Percentiles rank a stretch among this genome's conserved stretches.
Conservation (phyloP, 192 early-diverging fungal species). For the Rhizoclosmatium sp. region DNA sequence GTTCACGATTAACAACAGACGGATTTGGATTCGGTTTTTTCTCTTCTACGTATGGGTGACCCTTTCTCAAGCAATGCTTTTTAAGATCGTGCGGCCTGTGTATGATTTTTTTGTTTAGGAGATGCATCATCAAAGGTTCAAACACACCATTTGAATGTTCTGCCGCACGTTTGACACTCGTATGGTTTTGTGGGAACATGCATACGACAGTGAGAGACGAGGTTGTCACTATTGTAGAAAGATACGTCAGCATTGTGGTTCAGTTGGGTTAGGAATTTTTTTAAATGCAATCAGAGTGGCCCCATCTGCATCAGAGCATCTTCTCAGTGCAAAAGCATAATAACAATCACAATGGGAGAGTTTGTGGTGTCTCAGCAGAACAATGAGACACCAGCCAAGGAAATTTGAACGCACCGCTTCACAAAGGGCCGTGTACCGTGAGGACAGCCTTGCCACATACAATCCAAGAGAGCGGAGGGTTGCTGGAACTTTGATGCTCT, state of each 20-base stretch:
- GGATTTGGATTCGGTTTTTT: background rate
- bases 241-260: constrained; percentile 5
- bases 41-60: background rate
- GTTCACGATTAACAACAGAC: background rate
- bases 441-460: background rate
- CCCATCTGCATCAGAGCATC: too few species aligned
- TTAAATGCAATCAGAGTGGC: background rate
- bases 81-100: constrained; percentile 22
- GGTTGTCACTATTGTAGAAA: constrained; percentile 18
- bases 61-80: constrained; percentile 18
- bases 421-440: background rate
- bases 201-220: constrained; percentile 65
- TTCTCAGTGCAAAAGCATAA: too few species aligned
- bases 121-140: background rate
- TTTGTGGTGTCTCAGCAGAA: background rate
- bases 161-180: constrained; percentile 57
- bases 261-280: background rate
- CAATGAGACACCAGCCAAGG: background rate
- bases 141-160: constrained; percentile 29
- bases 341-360: background rate
- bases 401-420: background rate
- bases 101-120: background rate
- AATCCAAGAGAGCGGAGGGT: background rate
- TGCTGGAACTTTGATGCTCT: background rate
- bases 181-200: constrained; percentile 91